phyloP scores from a whole-genome alignment of 176 grass and related monocot genomes.

The Poa annua region DNA sequence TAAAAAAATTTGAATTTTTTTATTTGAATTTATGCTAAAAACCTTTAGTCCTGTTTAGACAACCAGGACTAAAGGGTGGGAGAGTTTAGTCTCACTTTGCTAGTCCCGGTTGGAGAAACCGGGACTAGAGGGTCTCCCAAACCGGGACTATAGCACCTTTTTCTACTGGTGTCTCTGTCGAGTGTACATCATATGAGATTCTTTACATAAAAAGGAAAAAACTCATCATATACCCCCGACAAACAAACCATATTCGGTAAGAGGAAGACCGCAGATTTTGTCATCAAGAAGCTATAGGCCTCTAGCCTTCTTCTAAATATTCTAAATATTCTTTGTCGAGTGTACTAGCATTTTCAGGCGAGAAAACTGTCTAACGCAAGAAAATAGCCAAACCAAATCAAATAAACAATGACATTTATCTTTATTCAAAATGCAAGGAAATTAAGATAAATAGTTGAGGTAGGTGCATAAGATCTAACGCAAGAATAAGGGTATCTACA shows the following conservation, averaged over 20 bases:
- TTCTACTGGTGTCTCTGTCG: no score
- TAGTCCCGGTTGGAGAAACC: no score
- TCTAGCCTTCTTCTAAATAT: neutral
- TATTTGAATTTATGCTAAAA: no score
- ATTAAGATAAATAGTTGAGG: neutral
- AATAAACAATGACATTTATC: neutral
- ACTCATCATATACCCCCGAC: neutral
- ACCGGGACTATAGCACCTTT: no score
- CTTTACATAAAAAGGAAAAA: neutral
- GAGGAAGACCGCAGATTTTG: neutral
- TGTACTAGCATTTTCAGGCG: no score
- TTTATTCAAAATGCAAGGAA: neutral
- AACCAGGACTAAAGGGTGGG: no score
- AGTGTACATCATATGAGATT: neutral
- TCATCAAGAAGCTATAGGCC: neutral
- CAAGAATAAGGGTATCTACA: no score
- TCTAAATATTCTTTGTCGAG: no score
- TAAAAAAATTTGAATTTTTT: no score
- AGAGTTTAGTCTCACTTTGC: no score
- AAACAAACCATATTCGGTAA: slow-evolving; percentile 4
- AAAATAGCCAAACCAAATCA: neutral
- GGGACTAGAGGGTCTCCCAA: no score
- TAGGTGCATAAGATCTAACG: neutral
- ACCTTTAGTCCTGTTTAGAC: no score
- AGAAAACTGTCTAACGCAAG: neutral